Conservation (phyloP, 2,329 filamentous ascomycete species). For the Talaromyces sp. region DNA sequence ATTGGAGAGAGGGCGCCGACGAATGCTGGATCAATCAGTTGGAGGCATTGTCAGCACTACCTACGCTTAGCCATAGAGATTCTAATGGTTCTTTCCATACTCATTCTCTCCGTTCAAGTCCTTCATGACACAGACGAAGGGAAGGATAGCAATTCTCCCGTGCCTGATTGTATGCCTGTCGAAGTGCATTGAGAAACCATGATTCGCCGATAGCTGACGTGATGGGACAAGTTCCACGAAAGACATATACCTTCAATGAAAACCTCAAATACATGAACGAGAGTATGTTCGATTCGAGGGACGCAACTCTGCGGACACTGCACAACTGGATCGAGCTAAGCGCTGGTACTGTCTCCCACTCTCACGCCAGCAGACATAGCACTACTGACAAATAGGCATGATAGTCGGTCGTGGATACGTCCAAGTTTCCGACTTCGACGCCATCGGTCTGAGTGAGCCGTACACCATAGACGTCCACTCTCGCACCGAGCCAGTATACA, state of each 20-base stretch:
- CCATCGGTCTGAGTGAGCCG: slow-evolving; percentile 1
- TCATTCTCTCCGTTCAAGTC: background rate
- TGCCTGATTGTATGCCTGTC: slow-evolving; percentile 4
- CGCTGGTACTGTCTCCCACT: background rate
- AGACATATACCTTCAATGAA: slow-evolving; percentile 11
- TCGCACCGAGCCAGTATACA: slow-evolving; percentile 5
- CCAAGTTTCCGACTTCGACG: background rate
- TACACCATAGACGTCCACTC: slow-evolving; percentile 5
- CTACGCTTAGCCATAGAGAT: background rate
- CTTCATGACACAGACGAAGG: background rate
- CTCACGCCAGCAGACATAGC: background rate
- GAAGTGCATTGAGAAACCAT: too few relatives aligned
- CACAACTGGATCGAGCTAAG: slow-evolving; percentile 14
- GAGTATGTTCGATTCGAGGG: slow-evolving; percentile 2
- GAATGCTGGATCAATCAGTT: background rate
- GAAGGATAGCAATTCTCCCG: background rate
- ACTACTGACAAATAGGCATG: background rate
- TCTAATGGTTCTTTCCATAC: slow-evolving; percentile 3
- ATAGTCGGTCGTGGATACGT: slow-evolving; percentile 8
- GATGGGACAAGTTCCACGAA: background rate
- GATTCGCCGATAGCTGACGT: background rate
- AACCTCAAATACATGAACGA: slow-evolving; percentile 6
- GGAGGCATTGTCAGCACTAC: background rate
- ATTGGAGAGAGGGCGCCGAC: background rate
- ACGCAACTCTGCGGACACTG: slow-evolving; percentile 4